Percentiles rank a stretch among this genome's conserved stretches.
These are phyloP conservation scores for Chlamydomonas reinhardtii DNA, from an alignment of 163 green algal species.

Conservation along the genomic window DNA sequence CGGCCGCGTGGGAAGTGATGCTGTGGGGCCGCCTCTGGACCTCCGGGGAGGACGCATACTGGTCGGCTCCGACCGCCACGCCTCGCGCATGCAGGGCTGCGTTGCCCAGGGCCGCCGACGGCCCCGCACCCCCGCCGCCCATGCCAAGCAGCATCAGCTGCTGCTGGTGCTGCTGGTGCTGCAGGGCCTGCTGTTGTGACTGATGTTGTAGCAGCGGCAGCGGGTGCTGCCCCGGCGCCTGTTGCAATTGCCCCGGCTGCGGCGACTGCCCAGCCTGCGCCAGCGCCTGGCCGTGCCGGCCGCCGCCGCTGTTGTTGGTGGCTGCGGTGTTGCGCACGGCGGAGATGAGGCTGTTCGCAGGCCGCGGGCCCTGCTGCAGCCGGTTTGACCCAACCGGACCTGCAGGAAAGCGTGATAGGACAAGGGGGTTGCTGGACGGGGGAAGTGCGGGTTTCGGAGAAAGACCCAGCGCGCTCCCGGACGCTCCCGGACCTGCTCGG, in stretches of 20 bases:
- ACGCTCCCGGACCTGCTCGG: too few species aligned
- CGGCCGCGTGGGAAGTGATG: slow-evolving; percentile 31
- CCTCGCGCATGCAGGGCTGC: neutral
- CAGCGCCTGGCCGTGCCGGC: neutral
- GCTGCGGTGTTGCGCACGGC: slow-evolving; percentile 61
- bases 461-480: too few species aligned
- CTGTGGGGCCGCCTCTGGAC: slow-evolving; percentile 31
- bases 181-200: neutral
- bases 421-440: neutral
- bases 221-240: neutral
- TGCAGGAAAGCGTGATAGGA: neutral
- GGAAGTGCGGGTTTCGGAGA: too few species aligned
- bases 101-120: neutral
- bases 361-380: slow-evolving; percentile 26
- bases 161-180: neutral
- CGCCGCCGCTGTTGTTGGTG: neutral
- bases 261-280: too few species aligned
- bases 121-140: too few species aligned
- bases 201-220: neutral
- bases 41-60: slow-evolving; percentile 41
- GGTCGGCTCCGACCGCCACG: neutral
- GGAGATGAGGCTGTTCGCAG: slow-evolving; percentile 68
- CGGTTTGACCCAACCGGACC: slow-evolving; percentile 40
- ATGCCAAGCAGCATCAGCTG: neutral
- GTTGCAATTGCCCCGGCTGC: neutral